These are phyloP conservation scores for Friedmanniomyces simplex DNA, from an alignment of 495 filamentous ascomycete genomes.

Conservation along the genomic window DNA sequence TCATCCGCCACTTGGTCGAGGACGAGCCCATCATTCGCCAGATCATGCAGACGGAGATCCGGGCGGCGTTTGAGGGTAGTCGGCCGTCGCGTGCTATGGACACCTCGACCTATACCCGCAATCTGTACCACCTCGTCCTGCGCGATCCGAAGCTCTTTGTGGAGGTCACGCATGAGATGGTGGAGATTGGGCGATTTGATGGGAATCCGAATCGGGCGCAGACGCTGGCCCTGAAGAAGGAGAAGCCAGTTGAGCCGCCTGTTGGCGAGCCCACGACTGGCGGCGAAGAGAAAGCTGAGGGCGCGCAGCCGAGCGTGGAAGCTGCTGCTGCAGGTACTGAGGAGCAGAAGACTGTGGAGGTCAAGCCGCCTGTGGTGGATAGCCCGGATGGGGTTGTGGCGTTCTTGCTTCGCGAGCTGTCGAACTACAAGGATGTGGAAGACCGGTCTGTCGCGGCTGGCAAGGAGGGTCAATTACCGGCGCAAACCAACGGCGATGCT, in stretches of 20 bases:
- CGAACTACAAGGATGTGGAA: conserved; percentile 85
- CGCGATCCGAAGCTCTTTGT: conserved; percentile 82
- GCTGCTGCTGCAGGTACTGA: conserved; percentile 34
- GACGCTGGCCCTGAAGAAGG: conserved; percentile 48
- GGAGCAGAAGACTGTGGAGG: conserved; percentile 48
- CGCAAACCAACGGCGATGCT: conserved; percentile 30
- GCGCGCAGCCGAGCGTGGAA: conserved; percentile 20
- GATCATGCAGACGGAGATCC: conserved; percentile 87
- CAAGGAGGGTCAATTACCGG: conserved; percentile 30
- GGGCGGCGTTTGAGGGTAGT: conserved; percentile 49
- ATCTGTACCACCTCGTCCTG: conserved; percentile 71
- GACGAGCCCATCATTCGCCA: conserved; percentile 84
- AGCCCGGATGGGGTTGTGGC: conserved; percentile 93
- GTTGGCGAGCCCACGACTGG: neutral
- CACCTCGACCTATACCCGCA: conserved; percentile 58
- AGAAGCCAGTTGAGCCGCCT: conserved; percentile 28
- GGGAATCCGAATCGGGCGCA: conserved; percentile 44
- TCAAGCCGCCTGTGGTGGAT: conserved; percentile 78
- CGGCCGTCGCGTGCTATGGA: conserved; percentile 58
- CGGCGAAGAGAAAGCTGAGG: conserved; percentile 26
- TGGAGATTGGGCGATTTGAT: conserved; percentile 58
- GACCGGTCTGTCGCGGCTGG: conserved; percentile 54
- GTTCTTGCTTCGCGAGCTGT: conserved; percentile 85
- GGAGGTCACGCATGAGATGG: conserved; percentile 76
- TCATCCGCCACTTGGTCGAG: conserved; percentile 87